Evolutionary conservation across 768 basidiomycete genomes (phyloP).

Genomic region (Phanerodontia chrysosporium): DNA sequence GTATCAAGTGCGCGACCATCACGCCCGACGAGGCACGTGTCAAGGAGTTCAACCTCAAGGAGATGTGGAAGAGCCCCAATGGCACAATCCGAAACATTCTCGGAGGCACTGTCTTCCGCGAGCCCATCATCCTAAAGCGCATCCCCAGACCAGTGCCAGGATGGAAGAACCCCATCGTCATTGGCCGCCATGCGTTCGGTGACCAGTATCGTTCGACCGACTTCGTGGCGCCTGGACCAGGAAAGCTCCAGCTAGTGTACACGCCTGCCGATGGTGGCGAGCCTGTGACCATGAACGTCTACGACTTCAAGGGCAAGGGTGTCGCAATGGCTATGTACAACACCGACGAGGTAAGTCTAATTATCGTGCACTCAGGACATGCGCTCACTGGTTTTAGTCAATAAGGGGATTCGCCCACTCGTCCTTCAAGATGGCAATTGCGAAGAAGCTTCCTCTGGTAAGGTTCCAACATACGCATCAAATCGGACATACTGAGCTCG

Average conservation of each 20-base stretch:
- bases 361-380: not conserved
- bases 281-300: slow-evolving; percentile 72
- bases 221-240: slow-evolving; percentile 85
- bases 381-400: slow-evolving; percentile 42
- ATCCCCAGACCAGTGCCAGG: slow-evolving; percentile 95
- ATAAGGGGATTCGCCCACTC: slow-evolving; percentile 95
- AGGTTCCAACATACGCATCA: slow-evolving; percentile 12
- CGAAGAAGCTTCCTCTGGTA: slow-evolving; percentile 74
- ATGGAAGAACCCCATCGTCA: slow-evolving; percentile 95
- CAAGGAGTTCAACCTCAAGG: slow-evolving; percentile 94
- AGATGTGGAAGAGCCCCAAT: slow-evolving; percentile 98
- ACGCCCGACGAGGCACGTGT: slow-evolving; percentile 97
- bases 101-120: slow-evolving; percentile 97
- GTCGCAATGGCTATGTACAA: slow-evolving; percentile 99
- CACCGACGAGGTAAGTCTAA: slow-evolving; percentile 73
- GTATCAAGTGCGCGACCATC: slow-evolving; percentile 99
- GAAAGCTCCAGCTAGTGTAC: slow-evolving; percentile 90
- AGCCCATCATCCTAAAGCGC: slow-evolving; percentile 88
- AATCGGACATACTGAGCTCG: not conserved
- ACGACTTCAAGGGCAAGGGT: slow-evolving; percentile 89
- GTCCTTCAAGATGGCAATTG: slow-evolving; percentile 93
- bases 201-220: slow-evolving; percentile 98
- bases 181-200: slow-evolving; percentile 96
- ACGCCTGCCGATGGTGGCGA: slow-evolving; percentile 75
- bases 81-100: slow-evolving; percentile 98